These are phyloP conservation scores for Trichosanthes truncata DNA, from an alignment of 306 rosid genomes.

Conservation along the genomic window DNA sequence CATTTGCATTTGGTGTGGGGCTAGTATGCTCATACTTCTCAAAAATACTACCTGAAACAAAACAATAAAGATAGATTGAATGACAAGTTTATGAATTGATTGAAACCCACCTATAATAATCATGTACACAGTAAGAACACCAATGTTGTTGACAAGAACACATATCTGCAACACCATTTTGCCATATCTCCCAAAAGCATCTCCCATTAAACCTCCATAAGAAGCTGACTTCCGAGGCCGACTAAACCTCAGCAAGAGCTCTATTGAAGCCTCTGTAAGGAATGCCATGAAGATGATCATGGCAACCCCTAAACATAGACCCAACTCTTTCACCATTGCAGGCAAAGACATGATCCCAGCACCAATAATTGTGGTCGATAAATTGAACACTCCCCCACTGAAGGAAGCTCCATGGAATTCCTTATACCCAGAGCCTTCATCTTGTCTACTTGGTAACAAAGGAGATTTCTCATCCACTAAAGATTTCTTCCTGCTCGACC, in stretches of 20 bases:
- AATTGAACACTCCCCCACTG: constrained; percentile 27
- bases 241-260: constrained; percentile 31
- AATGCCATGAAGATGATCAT: constrained; percentile 21
- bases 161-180: constrained; percentile 20
- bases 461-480: constrained; percentile 15
- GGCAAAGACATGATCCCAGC: constrained; percentile 38
- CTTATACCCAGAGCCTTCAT: constrained; percentile 4
- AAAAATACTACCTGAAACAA: background rate
- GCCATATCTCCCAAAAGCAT: constrained; percentile 26
- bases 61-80: background rate
- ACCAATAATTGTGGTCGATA: constrained; percentile 28
- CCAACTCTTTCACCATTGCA: constrained; percentile 29
- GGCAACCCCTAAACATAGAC: constrained; percentile 21
- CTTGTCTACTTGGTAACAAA: constrained; percentile 17
- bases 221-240: constrained; percentile 14
- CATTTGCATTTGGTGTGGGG: background rate
- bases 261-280: constrained; percentile 27
- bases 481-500: background rate
- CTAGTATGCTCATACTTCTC: background rate
- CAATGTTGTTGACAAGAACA: constrained; percentile 28
- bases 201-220: constrained; percentile 29
- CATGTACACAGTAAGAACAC: constrained; percentile 31
- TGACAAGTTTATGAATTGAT: background rate
- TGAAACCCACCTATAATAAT: constrained; percentile 28
- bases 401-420: constrained; percentile 25